Evolutionary conservation across 805 yeast species (phyloP).

Genomic region (Tetrapisispora namnaoensis): DNA sequence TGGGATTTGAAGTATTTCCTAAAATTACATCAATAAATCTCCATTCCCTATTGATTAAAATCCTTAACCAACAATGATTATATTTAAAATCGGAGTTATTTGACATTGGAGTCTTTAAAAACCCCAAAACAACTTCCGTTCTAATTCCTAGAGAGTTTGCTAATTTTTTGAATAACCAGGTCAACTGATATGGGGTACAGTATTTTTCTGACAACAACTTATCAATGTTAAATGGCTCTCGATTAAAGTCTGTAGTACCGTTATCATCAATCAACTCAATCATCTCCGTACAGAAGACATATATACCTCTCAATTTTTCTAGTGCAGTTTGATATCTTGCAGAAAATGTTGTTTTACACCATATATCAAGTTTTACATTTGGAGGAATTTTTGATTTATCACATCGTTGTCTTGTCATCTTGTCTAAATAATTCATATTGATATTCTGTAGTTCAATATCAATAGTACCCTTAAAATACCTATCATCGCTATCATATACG

Average conservation of each 20-base stretch:
- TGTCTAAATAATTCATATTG: conserved; percentile 36
- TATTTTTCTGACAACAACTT: conserved; percentile 37
- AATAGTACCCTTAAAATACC: conserved; percentile 15
- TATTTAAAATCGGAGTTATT: conserved; percentile 35
- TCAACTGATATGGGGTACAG: conserved; percentile 64
- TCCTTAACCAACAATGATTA: conserved; percentile 86
- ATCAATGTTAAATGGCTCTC: conserved; percentile 32
- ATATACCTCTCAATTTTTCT: conserved; percentile 59
- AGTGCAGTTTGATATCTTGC: conserved; percentile 42
- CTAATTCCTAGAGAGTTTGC: conserved; percentile 61
- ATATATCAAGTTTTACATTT: conserved; percentile 41
- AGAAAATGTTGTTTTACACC: conserved; percentile 45
- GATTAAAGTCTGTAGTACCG: conserved; percentile 30
- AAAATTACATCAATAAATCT: conserved; percentile 65
- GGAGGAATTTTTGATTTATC: conserved; percentile 24
- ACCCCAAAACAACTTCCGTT: conserved; percentile 72
- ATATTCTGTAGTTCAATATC: conserved; percentile 27
- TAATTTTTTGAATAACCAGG: conserved; percentile 65
- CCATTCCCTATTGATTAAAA: conserved; percentile 67
- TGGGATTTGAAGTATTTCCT: conserved; percentile 50
- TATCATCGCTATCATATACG: conserved; percentile 16
- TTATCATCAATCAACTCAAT: conserved; percentile 37
- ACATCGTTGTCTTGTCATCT: conserved; percentile 31
- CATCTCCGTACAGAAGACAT: conserved; percentile 50
- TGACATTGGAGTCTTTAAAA: conserved; percentile 69